Evolutionary conservation across 2,329 filamentous ascomycete genomes (phyloP), one percentile per base, ranked within the genome.

Genomic region (Scytalidium sp.): DNA sequence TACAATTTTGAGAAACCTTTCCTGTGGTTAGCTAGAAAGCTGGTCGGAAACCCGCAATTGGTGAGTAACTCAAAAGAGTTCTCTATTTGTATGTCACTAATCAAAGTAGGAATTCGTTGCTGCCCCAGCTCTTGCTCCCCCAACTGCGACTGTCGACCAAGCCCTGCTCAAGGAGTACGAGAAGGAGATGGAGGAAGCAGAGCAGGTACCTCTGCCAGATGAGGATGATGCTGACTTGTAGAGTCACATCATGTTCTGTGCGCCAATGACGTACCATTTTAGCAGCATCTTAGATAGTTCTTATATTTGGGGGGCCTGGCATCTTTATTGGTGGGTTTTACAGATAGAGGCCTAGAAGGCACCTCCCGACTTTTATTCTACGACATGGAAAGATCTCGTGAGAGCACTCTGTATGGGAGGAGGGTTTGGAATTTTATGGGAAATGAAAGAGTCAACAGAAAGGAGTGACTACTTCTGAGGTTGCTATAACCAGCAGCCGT

Each of bases 1-100:
- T 97, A 99, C 81, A 97, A 97, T 86, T 97, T 97, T 75, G 93
- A 97, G 87, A 99, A 97, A 85, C 93, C 93, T 58, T 97, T 99
- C 90, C 87, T 97, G 66, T 97, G 94, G 94, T 87, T 99, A 66
- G 93, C 92, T 64, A 87, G 94, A 74, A 99, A 99, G 86, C 86
- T 99, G 52, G 92, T 96, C 64, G 94, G 93, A 75, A 97, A 97
- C 83, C 80, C 90, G 66, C 74, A 77, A 67, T 76, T 96, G 71
- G 89, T 94, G 77, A 64, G 87, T 75, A 48, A 13, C 57, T 44
- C 57, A 64, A 44, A 55, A 58, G 45, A 59, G n/a, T n/a, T n/a
- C 57, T 44, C 54, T 42, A 9, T 36, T 49, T 23, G 13, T 20
- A 39, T 49, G 22, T 20, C 41, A 41, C 59, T 60, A 58, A 62